Conservation (phyloP, 805 yeast species). For the Yamadazyma ubonensis region DNA sequence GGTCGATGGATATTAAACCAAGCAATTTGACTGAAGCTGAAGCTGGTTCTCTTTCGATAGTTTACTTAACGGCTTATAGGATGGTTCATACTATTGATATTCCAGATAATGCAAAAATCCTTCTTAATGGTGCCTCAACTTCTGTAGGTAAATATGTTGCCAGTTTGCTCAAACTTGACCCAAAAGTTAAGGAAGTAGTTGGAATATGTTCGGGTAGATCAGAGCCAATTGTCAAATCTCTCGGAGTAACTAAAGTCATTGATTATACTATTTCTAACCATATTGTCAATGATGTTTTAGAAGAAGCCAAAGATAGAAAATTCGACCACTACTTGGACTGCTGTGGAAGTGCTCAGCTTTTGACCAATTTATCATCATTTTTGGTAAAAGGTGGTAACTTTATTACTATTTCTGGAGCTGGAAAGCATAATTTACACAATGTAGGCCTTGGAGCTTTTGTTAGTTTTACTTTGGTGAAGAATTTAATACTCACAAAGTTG, state of each 20-base stretch:
- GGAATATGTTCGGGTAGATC: slow-evolving; percentile 56
- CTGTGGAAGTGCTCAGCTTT: slow-evolving; percentile 56
- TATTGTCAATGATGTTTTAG: slow-evolving; percentile 30
- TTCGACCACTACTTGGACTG: slow-evolving; percentile 67
- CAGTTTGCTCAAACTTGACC: slow-evolving; percentile 50
- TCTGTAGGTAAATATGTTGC: slow-evolving; percentile 58
- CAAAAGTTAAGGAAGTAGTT: slow-evolving; percentile 49
- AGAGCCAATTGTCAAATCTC: slow-evolving; percentile 35
- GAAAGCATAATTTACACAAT: slow-evolving; percentile 18
- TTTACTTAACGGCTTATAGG: slow-evolving; percentile 60
- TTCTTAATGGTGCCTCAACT: slow-evolving; percentile 75
- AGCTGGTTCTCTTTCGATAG: slow-evolving; percentile 68
- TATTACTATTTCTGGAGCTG: slow-evolving; percentile 58
- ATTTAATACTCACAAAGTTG: too few species aligned
- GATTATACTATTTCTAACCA: slow-evolving; percentile 53
- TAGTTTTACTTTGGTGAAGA: too few species aligned
- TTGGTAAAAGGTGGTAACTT: slow-evolving; percentile 51
- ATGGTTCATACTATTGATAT: slow-evolving; percentile 34
- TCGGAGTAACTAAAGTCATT: slow-evolving; percentile 60
- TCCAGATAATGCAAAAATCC: slow-evolving; percentile 44
- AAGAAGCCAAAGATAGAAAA: slow-evolving; percentile 31
- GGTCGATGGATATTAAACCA: slow-evolving; percentile 35
- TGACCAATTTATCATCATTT: slow-evolving; percentile 39
- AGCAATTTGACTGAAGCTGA: slow-evolving; percentile 45
- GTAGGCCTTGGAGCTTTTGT: background rate